These are phyloP conservation scores for Triangularia verruculosa DNA, from an alignment of 2,329 filamentous ascomycete genomes.

Conservation along the genomic window DNA sequence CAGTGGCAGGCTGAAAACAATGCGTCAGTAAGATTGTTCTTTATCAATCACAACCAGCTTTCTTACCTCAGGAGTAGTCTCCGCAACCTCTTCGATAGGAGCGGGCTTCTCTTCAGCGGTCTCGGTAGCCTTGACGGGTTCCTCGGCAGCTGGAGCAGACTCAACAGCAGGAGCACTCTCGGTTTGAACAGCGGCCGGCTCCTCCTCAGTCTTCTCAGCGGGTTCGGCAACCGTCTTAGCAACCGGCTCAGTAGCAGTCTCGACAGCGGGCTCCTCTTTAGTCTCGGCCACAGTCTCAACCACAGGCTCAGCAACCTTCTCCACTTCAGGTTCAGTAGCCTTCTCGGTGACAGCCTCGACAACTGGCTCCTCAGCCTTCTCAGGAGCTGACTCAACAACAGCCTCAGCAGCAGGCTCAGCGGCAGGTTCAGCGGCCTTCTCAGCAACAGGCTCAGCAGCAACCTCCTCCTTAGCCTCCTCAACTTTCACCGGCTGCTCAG, in stretches of 20 bases:
- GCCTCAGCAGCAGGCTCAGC: background rate
- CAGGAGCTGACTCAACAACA: background rate
- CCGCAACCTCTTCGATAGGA: background rate
- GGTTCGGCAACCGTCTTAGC: background rate
- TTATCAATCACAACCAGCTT: background rate
- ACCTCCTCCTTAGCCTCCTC: background rate
- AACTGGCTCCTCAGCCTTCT: background rate
- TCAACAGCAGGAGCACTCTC: background rate
- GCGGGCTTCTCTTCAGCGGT: background rate
- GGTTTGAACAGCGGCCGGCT: background rate
- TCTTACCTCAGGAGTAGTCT: background rate
- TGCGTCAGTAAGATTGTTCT: slow-evolving; percentile 39
- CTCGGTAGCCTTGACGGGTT: background rate
- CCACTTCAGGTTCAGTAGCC: background rate
- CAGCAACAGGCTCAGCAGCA: background rate
- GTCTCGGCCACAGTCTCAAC: background rate
- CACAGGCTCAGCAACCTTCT: background rate
- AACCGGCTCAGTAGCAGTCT: background rate
- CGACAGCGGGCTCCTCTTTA: background rate
- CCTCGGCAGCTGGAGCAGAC: background rate
- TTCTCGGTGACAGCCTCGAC: slow-evolving; percentile 1
- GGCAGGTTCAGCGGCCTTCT: slow-evolving; percentile 1
- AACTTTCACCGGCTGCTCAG: background rate
- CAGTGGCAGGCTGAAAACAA: slow-evolving; percentile 31
- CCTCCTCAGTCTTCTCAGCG: slow-evolving; percentile 1